These are phyloP conservation scores for Tritrichomonas foetus DNA, from an alignment of 208 protist genomes.

Conservation along the genomic window DNA sequence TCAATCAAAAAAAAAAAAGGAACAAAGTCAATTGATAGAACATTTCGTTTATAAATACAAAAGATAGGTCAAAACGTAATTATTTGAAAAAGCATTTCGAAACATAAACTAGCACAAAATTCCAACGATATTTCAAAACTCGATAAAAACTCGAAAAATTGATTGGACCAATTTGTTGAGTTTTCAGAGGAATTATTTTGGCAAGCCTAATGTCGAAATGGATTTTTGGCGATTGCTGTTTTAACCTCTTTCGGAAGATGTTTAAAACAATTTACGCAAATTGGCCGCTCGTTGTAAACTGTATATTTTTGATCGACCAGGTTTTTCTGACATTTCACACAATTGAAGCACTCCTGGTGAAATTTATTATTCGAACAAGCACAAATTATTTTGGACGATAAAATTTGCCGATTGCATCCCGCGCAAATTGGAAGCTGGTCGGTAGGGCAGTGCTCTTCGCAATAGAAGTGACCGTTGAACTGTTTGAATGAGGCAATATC, in stretches of 20 bases:
- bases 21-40: no score
- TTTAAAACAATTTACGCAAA: conserved; percentile 1
- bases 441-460: neutral
- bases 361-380: neutral
- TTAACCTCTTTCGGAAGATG: neutral
- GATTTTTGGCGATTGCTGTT: neutral
- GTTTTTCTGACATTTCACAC: neutral
- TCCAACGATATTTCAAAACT: no score
- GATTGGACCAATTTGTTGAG: no score
- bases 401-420: neutral
- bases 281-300: neutral
- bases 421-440: neutral
- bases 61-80: neutral
- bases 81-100: neutral
- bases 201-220: no score
- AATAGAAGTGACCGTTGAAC: neutral
- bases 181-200: no score
- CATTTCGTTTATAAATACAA: neutral
- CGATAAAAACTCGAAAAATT: no score
- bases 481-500: neutral
- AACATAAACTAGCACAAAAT: neutral
- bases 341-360: neutral
- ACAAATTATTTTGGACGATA: no score
- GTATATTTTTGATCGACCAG: neutral
- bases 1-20: neutral